Base-by-base conservation (phyloP, 2,329 filamentous ascomycete genomes). In the Penicillium sp. region DNA sequence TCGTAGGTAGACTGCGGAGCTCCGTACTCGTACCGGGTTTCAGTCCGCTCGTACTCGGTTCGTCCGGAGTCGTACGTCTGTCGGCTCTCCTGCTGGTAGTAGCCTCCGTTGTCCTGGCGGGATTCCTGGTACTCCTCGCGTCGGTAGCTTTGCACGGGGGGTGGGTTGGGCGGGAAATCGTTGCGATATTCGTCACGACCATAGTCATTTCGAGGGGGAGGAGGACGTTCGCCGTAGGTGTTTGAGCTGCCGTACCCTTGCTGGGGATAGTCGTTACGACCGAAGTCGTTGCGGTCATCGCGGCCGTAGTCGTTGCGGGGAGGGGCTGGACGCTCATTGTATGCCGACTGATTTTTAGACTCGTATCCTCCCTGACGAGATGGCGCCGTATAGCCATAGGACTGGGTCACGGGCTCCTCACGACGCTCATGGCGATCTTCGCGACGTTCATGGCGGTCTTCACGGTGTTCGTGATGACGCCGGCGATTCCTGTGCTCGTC, bases 11-110 rank as follows among this genome's bases (percentile, higher is more conserved):
- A 49, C 37, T 62, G 62, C 12, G 60, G 53, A 15, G 56, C 56
- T 26, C 61, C 65, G 53, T 70, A 66, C n/a, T 65, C 63, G 47
- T 70, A 67, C n/a, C 53, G 62, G 22, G 63, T 56, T 50, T 72
- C 60, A 12, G 60, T 63, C 19, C 54, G 61, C 45, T 65, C 56
- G 19, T 69, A 69, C 54, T 68, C 61, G n/a, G 54, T 63, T 13
- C 59, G 59, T 19, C 58, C 59, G 49, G 58, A 49, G 38, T 62
- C 62, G 57, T 68, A 63, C 24, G 47, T 63, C 55, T 71, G 66
- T 10, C 57, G 58, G 40, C 65, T 57, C 47, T 68, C 65, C 26
- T 68, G 60, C 24, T 65, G 64, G 59, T 67, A 68, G 51, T 62
- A 67, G 35, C 60, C 45, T 30, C 64, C 59, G 19, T 44, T 54